phyloP scores from a whole-genome alignment of 192 early-diverging fungal genomes.

The Allomyces macrogynus region DNA sequence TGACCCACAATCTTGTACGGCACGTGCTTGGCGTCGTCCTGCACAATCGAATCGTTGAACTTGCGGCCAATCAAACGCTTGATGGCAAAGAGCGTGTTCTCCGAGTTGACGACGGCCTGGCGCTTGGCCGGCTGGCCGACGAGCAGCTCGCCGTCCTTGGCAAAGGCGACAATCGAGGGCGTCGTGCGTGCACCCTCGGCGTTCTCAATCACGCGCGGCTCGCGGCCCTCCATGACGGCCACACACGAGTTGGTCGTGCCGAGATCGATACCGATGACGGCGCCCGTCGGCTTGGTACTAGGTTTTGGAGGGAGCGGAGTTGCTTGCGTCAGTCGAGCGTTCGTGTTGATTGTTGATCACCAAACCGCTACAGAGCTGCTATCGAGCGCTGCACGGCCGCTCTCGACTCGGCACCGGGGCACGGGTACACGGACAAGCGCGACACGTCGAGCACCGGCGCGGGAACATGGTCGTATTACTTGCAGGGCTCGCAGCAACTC shows the following conservation, averaged over 20 bases:
- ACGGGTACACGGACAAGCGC: too few relatives aligned
- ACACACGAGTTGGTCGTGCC: constrained; percentile 99
- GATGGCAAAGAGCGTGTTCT: constrained; percentile 93
- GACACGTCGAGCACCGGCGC: too few relatives aligned
- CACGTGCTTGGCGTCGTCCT: constrained; percentile 72
- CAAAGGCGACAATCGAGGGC: constrained; percentile 88
- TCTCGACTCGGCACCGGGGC: too few relatives aligned
- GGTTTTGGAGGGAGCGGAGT: too few relatives aligned
- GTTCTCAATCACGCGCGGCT: constrained; percentile 91
- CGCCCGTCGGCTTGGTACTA: constrained; percentile 44
- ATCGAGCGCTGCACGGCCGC: too few relatives aligned
- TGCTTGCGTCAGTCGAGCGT: too few relatives aligned
- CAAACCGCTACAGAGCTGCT: too few relatives aligned
- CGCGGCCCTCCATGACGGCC: constrained; percentile 95
- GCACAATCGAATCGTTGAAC: constrained; percentile 71
- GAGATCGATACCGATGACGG: constrained; percentile 94
- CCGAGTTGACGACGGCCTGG: constrained; percentile 95
- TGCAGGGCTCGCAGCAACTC: too few relatives aligned
- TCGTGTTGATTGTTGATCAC: too few relatives aligned
- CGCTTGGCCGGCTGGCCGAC: constrained; percentile 94
- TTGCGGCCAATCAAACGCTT: constrained; percentile 93
- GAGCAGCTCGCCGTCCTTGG: constrained; percentile 86
- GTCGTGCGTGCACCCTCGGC: constrained; percentile 90
- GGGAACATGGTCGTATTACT: too few relatives aligned
- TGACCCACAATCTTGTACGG: constrained; percentile 91